phyloP scores from a whole-genome alignment of 331 rosid species.

The Spiraea crenata region DNA sequence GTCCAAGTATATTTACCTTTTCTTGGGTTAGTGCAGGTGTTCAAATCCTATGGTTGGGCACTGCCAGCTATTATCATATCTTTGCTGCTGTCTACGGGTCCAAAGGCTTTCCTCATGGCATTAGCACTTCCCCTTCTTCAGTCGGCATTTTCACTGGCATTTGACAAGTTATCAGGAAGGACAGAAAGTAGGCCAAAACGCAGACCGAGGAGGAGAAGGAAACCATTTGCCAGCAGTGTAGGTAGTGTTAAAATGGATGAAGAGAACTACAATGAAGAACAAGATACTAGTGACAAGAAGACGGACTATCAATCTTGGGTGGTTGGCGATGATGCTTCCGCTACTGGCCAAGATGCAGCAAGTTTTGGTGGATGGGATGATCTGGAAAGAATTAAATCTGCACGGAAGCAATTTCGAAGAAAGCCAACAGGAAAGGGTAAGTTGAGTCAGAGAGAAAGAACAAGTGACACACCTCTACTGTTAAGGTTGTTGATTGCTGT shows the following conservation, averaged over 20 bases:
- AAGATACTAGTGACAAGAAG: slow-evolving; percentile 36
- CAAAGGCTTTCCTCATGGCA: slow-evolving; percentile 95
- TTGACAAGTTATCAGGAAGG: slow-evolving; percentile 70
- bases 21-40: slow-evolving; percentile 51
- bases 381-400: slow-evolving; percentile 50
- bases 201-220: slow-evolving; percentile 48
- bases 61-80: slow-evolving; percentile 61
- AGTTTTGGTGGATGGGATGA: slow-evolving; percentile 94
- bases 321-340: slow-evolving; percentile 45
- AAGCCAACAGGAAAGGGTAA: slow-evolving; percentile 41
- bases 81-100: slow-evolving; percentile 56
- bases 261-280: slow-evolving; percentile 42
- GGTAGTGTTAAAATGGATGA: slow-evolving; percentile 26
- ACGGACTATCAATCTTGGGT: slow-evolving; percentile 73
- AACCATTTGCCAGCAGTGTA: slow-evolving; percentile 32
- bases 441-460: slow-evolving; percentile 66
- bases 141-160: slow-evolving; percentile 65
- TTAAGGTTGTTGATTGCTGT: slow-evolving; percentile 80
- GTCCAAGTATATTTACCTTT: slow-evolving; percentile 25
- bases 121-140: slow-evolving; percentile 81
- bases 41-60: slow-evolving; percentile 84
- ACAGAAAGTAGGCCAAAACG: slow-evolving; percentile 49
- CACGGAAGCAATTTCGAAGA: slow-evolving; percentile 35
- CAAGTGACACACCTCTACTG: slow-evolving; percentile 65
- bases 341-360: slow-evolving; percentile 26